These are phyloP conservation scores for Termitomyces sp. DNA, from an alignment of 768 basidiomycete genomes.

Conservation along the genomic window DNA sequence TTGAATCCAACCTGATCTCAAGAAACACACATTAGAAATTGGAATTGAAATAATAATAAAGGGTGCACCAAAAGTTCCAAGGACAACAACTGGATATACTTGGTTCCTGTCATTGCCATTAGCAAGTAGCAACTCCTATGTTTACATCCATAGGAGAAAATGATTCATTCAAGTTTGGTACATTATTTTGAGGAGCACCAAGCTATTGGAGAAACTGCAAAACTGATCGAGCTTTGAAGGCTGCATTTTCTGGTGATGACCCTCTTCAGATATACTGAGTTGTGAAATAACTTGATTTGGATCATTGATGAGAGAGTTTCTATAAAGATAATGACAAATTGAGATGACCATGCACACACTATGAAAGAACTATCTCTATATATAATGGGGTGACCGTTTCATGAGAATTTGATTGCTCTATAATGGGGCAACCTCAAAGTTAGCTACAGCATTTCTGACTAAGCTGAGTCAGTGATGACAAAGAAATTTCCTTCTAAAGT, in stretches of 20 bases:
- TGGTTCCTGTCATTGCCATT: background rate
- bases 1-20: too few relatives aligned
- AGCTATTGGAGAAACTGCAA: background rate
- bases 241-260: too few relatives aligned
- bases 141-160: background rate
- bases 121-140: background rate
- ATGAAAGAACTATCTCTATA: too few relatives aligned
- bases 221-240: background rate
- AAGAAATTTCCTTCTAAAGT: too few relatives aligned
- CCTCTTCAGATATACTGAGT: background rate
- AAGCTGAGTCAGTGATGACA: too few relatives aligned
- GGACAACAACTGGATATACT: background rate
- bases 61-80: background rate
- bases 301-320: background rate
- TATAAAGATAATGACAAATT: background rate
- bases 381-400: too few relatives aligned
- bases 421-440: too few relatives aligned
- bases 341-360: background rate
- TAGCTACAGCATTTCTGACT: too few relatives aligned
- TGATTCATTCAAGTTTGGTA: background rate
- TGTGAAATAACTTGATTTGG: background rate
- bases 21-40: too few relatives aligned
- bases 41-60: too few relatives aligned
- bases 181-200: background rate
- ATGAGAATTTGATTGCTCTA: too few relatives aligned